phyloP scores from a whole-genome alignment of 352 stramenopile genomes.

The Phytophthora litchii region DNA sequence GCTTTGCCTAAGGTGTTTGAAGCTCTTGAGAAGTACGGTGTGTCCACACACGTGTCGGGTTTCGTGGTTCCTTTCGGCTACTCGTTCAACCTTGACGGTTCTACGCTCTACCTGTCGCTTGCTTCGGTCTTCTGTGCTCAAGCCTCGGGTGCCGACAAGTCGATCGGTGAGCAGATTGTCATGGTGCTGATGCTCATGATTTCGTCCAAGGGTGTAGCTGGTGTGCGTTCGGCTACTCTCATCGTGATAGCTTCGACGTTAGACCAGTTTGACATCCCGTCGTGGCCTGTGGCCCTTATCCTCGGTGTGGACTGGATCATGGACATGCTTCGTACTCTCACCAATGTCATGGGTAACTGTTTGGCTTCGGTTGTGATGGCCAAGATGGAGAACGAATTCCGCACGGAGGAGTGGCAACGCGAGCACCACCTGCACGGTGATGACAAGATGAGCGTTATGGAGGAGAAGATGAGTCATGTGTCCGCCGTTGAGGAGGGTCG shows the following conservation, averaged over 20 bases:
- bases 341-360: conserved; percentile 64
- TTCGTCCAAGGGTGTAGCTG: conserved; percentile 60
- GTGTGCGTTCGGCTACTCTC: conserved; percentile 51
- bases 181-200: conserved; percentile 69
- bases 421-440: conserved; percentile 12
- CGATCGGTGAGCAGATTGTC: conserved; percentile 59
- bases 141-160: conserved; percentile 50
- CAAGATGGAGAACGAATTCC: conserved; percentile 68
- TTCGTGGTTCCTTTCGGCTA: conserved; percentile 71
- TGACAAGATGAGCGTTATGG: background rate
- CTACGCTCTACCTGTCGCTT: conserved; percentile 57
- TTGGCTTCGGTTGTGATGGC: conserved; percentile 63
- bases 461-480: no score
- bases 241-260: conserved; percentile 56
- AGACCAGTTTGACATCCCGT: conserved; percentile 61
- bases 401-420: conserved; percentile 51
- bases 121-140: conserved; percentile 61
- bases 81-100: conserved; percentile 71
- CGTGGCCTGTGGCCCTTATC: conserved; percentile 62
- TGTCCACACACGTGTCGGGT: conserved; percentile 51
- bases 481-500: conserved; percentile 24
- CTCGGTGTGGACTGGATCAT: conserved; percentile 66
- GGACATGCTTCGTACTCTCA: conserved; percentile 62
- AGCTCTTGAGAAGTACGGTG: conserved; percentile 54
- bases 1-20: conserved; percentile 69